Evolutionary conservation across 2,329 filamentous ascomycete species (phyloP).

Genomic region (Xylariaceae sp.): DNA sequence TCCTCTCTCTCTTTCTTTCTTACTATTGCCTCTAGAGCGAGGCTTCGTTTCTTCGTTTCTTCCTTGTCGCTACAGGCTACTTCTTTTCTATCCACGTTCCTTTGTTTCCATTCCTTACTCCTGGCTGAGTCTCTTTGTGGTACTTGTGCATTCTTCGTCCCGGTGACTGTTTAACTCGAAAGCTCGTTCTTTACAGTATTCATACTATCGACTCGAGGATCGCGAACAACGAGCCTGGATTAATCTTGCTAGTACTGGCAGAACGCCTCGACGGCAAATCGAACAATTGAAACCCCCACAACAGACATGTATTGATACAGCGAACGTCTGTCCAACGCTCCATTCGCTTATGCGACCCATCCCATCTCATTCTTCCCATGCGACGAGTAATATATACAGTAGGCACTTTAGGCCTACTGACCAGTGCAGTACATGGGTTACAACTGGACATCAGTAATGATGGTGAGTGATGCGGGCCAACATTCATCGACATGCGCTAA

Average conservation of each 20-base stretch:
- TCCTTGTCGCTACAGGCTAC: slow-evolving; percentile 13
- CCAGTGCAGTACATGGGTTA: slow-evolving; percentile 26
- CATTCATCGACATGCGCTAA: slow-evolving; percentile 27
- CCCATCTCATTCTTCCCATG: slow-evolving; percentile 17
- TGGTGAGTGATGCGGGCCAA: slow-evolving; percentile 22
- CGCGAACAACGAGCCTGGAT: background rate
- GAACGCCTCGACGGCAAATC: no score
- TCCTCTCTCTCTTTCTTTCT: slow-evolving; percentile 15
- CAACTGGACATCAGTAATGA: slow-evolving; percentile 31
- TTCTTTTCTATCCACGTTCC: slow-evolving; percentile 16
- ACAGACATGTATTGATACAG: background rate
- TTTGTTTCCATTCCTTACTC: slow-evolving; percentile 21
- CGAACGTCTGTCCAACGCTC: background rate
- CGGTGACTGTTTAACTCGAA: slow-evolving; percentile 16
- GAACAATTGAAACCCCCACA: no score
- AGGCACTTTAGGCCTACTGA: slow-evolving; percentile 28
- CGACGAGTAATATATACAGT: slow-evolving; percentile 18
- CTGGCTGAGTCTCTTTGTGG: slow-evolving; percentile 28
- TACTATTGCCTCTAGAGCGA: slow-evolving; percentile 22
- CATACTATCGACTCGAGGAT: background rate
- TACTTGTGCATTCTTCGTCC: slow-evolving; percentile 17
- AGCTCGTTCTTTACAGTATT: background rate
- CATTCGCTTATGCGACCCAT: slow-evolving; percentile 3
- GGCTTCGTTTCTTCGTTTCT: slow-evolving; percentile 22
- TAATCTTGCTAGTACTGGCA: no score